Evolutionary conservation across 1,284 basidiomycete species (phyloP).

Genomic region (Fomitopsis betulina): DNA sequence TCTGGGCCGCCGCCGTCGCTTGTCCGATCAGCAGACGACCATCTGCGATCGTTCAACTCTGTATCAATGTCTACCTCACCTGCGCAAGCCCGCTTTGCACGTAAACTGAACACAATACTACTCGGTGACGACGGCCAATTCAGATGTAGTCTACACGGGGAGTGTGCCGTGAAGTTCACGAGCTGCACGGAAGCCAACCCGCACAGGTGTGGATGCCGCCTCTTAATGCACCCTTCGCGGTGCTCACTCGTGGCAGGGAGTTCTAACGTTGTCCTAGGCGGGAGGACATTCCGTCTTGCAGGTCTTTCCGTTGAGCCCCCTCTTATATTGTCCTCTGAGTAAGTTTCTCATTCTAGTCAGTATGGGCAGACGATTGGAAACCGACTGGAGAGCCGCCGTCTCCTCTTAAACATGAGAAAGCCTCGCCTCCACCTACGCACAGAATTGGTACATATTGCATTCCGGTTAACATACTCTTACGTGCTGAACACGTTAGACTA

Average conservation of each 20-base stretch:
- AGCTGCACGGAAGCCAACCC: constrained; percentile 28
- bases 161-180: constrained; percentile 18
- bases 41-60: neutral
- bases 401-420: neutral
- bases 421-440: neutral
- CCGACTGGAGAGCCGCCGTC: neutral
- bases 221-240: neutral
- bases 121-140: constrained; percentile 23
- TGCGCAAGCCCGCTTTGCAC: constrained; percentile 2
- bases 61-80: neutral
- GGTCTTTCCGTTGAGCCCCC: constrained; percentile 32
- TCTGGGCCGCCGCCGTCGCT: neutral
- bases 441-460: neutral
- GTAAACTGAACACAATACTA: constrained; percentile 16
- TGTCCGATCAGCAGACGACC: neutral
- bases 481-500: neutral
- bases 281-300: constrained; percentile 23
- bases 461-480: neutral
- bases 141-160: constrained; percentile 24
- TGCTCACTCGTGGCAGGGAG: constrained; percentile 17
- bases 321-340: neutral
- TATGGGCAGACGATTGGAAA: constrained; percentile 32
- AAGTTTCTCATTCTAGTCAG: constrained; percentile 17
- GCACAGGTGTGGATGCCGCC: constrained; percentile 22
- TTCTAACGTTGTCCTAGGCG: constrained; percentile 29